These are phyloP conservation scores for Fusarium penzigii DNA, from an alignment of 2,329 filamentous ascomycete species.

Conservation along the genomic window DNA sequence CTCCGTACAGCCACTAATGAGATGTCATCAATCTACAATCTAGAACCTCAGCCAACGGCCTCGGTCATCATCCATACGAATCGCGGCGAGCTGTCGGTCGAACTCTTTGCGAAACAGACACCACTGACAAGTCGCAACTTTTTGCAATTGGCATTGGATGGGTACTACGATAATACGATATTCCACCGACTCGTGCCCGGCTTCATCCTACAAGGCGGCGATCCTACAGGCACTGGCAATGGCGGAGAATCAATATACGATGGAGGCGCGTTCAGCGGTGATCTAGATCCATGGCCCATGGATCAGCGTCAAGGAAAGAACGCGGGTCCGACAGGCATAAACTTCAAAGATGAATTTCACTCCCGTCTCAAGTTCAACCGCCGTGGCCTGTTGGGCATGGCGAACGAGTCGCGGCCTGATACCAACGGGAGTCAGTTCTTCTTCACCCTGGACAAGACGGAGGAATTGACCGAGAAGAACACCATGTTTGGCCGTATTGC, in stretches of 20 bases:
- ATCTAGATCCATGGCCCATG: constrained; percentile 73
- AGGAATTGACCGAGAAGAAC: constrained; percentile 86
- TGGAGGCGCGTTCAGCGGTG: constrained; percentile 72
- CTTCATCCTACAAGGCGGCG: constrained; percentile 93
- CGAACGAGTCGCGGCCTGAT: constrained; percentile 75
- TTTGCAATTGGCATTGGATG: constrained; percentile 89
- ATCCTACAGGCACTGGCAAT: constrained; percentile 88
- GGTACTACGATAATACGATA: constrained; percentile 90
- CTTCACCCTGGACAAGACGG: constrained; percentile 81
- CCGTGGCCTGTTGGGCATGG: constrained; percentile 91
- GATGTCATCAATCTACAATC: constrained; percentile 92
- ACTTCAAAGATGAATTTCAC: constrained; percentile 85
- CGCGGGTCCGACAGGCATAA: constrained; percentile 58
- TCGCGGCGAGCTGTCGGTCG: constrained; percentile 82
- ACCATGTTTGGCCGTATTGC: constrained; percentile 91
- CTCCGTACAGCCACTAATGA: neutral
- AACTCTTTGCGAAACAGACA: constrained; percentile 93
- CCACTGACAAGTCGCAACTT: constrained; percentile 94
- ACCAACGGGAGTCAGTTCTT: constrained; percentile 98
- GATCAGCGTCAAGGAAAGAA: constrained; percentile 64
- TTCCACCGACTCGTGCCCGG: constrained; percentile 92
- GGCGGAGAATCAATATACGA: constrained; percentile 93
- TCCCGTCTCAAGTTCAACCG: constrained; percentile 90
- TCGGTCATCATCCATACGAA: constrained; percentile 91
- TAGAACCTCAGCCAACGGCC: constrained; percentile 90